phyloP scores from a whole-genome alignment of 441 rosid genomes.

The Theobroma grandiflorum region DNA sequence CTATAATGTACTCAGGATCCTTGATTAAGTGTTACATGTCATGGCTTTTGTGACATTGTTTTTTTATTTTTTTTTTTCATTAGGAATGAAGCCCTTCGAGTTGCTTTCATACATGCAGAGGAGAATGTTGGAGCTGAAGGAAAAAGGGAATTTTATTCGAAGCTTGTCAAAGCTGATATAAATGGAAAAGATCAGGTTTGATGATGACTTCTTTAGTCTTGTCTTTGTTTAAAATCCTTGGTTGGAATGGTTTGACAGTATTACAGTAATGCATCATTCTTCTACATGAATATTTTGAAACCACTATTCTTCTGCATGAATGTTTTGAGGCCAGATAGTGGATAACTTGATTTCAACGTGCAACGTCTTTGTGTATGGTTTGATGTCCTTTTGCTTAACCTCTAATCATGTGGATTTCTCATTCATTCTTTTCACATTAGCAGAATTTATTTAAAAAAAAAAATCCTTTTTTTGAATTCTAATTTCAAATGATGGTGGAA shows the following conservation, averaged over 20 bases:
- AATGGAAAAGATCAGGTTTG: conserved; percentile 98
- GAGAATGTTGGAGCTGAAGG: conserved; percentile 68
- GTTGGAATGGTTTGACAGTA: neutral
- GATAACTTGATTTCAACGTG: neutral
- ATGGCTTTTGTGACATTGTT: neutral
- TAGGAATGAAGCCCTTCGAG: conserved; percentile 97
- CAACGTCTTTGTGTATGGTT: conserved; percentile 1
- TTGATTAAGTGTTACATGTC: conserved; percentile 5
- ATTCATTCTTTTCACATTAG: neutral
- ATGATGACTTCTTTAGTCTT: conserved; percentile 19
- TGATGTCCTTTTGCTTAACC: conserved; percentile 16
- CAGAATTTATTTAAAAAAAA: neutral
- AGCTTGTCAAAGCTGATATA: conserved; percentile 96
- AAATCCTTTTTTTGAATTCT: neutral
- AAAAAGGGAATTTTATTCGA: conserved; percentile 76
- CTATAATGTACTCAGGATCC: conserved; percentile 13
- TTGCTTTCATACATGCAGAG: conserved; percentile 94
- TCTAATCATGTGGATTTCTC: neutral
- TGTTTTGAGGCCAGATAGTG: neutral
- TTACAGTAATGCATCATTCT: neutral
- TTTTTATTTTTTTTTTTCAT: neutral
- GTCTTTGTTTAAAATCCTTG: conserved; percentile 14
- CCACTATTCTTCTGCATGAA: neutral
- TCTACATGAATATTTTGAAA: neutral
- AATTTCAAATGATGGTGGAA: conserved; percentile 19